Percentiles rank a stretch among this genome's conserved stretches.
phyloP scores from a whole-genome alignment of 2,329 filamentous ascomycete species.

The Fusarium napiforme region DNA sequence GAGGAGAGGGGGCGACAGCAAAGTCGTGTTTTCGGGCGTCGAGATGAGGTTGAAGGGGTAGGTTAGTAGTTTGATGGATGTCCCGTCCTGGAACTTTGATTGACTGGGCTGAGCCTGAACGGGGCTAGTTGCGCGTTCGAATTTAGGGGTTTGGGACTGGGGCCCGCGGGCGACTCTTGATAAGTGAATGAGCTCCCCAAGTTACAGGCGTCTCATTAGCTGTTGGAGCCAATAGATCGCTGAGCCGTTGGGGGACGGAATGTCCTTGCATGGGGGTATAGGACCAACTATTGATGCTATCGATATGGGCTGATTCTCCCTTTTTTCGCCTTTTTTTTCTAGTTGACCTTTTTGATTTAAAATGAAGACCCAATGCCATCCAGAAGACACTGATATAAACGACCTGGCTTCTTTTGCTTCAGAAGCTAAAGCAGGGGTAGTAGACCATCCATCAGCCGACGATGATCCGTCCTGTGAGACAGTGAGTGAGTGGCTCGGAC shows the following conservation, averaged over 20 bases:
- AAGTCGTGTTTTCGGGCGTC: slow-evolving; percentile 28
- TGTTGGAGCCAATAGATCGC: slow-evolving; percentile 26
- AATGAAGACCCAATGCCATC: not conserved
- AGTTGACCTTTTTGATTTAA: not conserved
- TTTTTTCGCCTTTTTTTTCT: not conserved
- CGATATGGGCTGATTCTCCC: not conserved
- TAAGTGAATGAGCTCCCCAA: not conserved
- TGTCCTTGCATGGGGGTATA: slow-evolving; percentile 6
- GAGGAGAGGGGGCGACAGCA: slow-evolving; percentile 18
- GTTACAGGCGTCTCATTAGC: slow-evolving; percentile 20
- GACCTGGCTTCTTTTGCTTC: slow-evolving; percentile 15
- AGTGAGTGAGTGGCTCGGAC: not conserved
- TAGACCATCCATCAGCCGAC: slow-evolving; percentile 22
- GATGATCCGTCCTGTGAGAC: slow-evolving; percentile 20
- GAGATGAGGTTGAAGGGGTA: slow-evolving; percentile 44
- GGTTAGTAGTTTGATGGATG: slow-evolving; percentile 24
- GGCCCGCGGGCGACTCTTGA: not conserved
- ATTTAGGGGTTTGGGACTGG: slow-evolving; percentile 45
- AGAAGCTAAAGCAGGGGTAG: slow-evolving; percentile 21
- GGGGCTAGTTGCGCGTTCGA: slow-evolving; percentile 44
- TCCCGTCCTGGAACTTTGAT: slow-evolving; percentile 37
- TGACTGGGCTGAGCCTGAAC: slow-evolving; percentile 44
- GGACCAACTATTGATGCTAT: not conserved
- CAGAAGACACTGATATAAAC: slow-evolving; percentile 4
- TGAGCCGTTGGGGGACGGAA: slow-evolving; percentile 12